These are phyloP conservation scores for Candida montana DNA, from an alignment of 805 yeast genomes.

Conservation along the genomic window DNA sequence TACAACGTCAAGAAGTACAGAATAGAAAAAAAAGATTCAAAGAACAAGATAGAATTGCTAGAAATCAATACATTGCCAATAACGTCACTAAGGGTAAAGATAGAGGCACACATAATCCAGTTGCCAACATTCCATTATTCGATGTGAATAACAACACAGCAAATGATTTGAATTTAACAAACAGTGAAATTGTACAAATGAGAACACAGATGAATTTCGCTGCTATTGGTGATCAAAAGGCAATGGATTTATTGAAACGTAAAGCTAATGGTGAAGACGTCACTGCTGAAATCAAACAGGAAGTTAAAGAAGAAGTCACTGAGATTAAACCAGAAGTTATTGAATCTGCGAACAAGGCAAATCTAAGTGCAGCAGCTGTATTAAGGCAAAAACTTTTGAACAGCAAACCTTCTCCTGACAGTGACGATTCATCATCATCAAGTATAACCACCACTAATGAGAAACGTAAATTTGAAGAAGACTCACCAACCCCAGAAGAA, in stretches of 20 bases:
- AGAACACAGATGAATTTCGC: conserved; percentile 62
- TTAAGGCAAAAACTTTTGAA: conserved; percentile 31
- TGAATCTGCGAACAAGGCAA: conserved; percentile 31
- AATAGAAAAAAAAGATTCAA: conserved; percentile 50
- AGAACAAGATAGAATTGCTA: conserved; percentile 41
- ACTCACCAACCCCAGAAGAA: conserved; percentile 11
- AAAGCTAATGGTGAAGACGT: conserved; percentile 24
- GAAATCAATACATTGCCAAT: conserved; percentile 40
- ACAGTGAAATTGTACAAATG: conserved; percentile 64
- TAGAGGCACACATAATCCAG: conserved; percentile 66
- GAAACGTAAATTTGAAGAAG: conserved; percentile 16
- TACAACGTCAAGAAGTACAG: conserved; percentile 57
- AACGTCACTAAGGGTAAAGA: conserved; percentile 65
- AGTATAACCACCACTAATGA: conserved; percentile 11
- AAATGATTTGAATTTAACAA: conserved; percentile 59
- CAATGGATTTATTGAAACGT: conserved; percentile 5
- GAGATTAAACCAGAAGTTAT: conserved; percentile 24
- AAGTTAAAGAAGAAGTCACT: conserved; percentile 23
- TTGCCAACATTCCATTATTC: conserved; percentile 68
- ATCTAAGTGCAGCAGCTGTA: conserved; percentile 42
- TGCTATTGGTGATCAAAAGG: conserved; percentile 49
- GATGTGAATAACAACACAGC: conserved; percentile 71
- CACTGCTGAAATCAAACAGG: conserved; percentile 22
- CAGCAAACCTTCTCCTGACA: conserved; percentile 13
- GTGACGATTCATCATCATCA: conserved; percentile 6